These are phyloP conservation scores for Bonnemaisonia californica DNA, from an alignment of 31 red algal genomes.

Conservation along the genomic window DNA sequence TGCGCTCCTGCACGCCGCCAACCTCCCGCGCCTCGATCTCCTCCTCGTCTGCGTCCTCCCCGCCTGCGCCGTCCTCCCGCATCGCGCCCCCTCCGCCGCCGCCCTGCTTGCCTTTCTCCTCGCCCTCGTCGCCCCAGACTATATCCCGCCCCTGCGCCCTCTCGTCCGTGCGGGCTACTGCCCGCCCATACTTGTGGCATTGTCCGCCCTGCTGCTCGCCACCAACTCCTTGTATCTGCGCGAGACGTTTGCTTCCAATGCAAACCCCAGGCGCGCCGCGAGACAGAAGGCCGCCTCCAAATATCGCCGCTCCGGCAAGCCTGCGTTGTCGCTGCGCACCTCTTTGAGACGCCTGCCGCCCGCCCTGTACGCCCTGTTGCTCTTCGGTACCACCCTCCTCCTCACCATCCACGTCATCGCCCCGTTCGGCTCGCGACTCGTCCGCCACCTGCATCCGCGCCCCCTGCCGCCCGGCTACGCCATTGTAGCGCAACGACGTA, in stretches of 20 bases:
- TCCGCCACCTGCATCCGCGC: slow-evolving; percentile 32
- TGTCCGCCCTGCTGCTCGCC: neutral
- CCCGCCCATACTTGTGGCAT: neutral
- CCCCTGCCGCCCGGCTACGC: slow-evolving; percentile 34
- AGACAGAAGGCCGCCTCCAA: neutral
- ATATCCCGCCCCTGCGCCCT: neutral
- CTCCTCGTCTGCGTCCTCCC: neutral
- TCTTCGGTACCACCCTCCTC: neutral
- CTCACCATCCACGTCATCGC: neutral
- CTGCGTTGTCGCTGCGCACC: neutral
- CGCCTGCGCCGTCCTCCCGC: neutral
- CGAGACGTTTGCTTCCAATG: neutral
- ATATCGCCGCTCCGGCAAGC: neutral
- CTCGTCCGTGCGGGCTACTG: neutral
- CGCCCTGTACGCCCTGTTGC: slow-evolving; percentile 10
- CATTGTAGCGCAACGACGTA: slow-evolving; percentile 53
- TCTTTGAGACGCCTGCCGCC: neutral
- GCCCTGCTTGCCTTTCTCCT: neutral
- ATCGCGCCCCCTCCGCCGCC: neutral
- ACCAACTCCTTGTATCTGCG: neutral
- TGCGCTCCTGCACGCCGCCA: neutral
- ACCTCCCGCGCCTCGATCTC: slow-evolving; percentile 8
- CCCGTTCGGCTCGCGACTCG: slow-evolving; percentile 1
- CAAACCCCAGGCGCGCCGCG: neutral
- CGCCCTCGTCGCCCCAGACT: neutral